Base-by-base conservation (phyloP, 2,329 filamentous ascomycete species). In the Sporothrix inflata region DNA sequence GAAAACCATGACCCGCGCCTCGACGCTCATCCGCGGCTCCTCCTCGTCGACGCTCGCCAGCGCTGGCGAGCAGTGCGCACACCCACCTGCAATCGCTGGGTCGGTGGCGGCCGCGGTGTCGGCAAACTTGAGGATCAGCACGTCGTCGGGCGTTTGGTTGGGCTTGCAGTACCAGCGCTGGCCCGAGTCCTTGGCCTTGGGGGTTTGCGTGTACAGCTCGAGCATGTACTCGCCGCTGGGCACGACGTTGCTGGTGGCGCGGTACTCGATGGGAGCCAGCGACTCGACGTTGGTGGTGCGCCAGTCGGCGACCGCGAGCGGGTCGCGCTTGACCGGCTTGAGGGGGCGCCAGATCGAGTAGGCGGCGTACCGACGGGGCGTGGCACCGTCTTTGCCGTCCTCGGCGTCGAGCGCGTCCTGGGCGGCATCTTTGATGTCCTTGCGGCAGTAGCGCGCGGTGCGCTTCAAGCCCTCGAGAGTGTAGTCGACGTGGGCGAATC, bases 151-250 rank as follows among this genome's bases (percentile, higher is more conserved):
- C 8, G 53, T 61, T 42, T 70, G 68, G 55, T 70, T 47, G 38
- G 68, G 53, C 55, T 70, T 70, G 55, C 68, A 70, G 55, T 70
- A 70, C 68, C 68, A 70, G 51, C 34, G 42, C 55, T 70, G 68
- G 38, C 24, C 40, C 4, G 68, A 70, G 40, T 70, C 53, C 19
- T 61, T 61, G 40, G 68, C 68, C 12, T 2, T 3, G 16, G 68
- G 68, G 7, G 40, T 61, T 53, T 70, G 68, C 3, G 68, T 70
- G 55, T 61, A 70, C 11, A 70, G 68, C 53, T 70, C 53, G 9
- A 70, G 68, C 68, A 70, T 70, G 68, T 70, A 70, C 55, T 70
- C 68, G 38, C 68, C 68, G 21, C n/a, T 49, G 16, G 30, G 19
- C 16, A 70, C 68, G 9, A 70, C 68, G 53, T 70, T 70, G 55